phyloP scores from a whole-genome alignment of 805 yeast genomes.

The Candida anglica region DNA sequence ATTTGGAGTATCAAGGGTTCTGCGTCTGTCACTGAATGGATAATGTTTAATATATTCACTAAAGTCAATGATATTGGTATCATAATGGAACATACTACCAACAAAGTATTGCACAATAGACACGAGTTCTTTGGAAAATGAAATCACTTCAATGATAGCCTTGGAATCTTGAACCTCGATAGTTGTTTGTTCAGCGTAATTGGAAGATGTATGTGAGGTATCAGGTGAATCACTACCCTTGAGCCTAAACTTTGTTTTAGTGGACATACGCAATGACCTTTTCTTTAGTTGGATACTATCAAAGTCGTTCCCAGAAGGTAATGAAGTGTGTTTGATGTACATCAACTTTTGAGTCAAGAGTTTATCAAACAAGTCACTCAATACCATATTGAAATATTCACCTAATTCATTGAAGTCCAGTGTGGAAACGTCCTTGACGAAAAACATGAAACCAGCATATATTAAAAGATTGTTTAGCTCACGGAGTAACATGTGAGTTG shows the following conservation, averaged over 20 bases:
- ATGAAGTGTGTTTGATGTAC: constrained; percentile 8
- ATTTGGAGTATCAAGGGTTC: constrained; percentile 27
- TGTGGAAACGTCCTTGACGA: constrained; percentile 55
- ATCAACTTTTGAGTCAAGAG: constrained; percentile 19
- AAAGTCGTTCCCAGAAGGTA: not conserved
- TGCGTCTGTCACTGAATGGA: constrained; percentile 27
- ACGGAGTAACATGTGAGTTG: constrained; percentile 15
- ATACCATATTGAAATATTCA: constrained; percentile 32
- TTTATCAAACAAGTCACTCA: constrained; percentile 25
- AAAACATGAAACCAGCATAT: constrained; percentile 31
- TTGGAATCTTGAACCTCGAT: constrained; percentile 30
- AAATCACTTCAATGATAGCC: constrained; percentile 29
- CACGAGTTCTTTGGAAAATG: constrained; percentile 32
- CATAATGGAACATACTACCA: constrained; percentile 39
- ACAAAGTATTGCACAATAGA: constrained; percentile 36
- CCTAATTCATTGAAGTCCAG: constrained; percentile 45
- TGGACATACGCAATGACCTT: constrained; percentile 1
- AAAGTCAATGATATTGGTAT: constrained; percentile 24
- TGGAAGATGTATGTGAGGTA: not conserved
- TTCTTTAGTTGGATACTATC: not conserved
- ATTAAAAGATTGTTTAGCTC: constrained; percentile 25
- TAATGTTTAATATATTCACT: constrained; percentile 21
- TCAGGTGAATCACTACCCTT: constrained; percentile 3
- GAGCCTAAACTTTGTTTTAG: constrained; percentile 6
- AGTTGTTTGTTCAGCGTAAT: constrained; percentile 1